phyloP scores from a whole-genome alignment of 192 early-diverging fungal genomes.

The Mortierella hygrophila region DNA sequence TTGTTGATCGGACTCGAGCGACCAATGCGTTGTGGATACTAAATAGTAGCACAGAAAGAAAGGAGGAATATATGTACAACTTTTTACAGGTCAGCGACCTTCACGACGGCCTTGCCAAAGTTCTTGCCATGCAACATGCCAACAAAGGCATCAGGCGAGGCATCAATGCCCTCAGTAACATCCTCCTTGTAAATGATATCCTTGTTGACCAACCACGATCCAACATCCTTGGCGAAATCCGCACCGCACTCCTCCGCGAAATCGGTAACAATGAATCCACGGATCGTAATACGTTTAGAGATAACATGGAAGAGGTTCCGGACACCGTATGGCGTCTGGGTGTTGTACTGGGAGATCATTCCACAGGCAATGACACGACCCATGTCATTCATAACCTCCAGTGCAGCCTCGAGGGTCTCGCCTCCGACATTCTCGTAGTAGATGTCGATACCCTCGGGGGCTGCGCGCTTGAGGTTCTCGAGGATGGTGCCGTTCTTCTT shows the following conservation, averaged over 20 bases:
- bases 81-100: slow-evolving; percentile 63
- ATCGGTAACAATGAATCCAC: slow-evolving; percentile 73
- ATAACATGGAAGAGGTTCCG: slow-evolving; percentile 70
- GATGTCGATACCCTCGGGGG: slow-evolving; percentile 85
- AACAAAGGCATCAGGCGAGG: slow-evolving; percentile 66
- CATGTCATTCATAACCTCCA: slow-evolving; percentile 71
- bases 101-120: slow-evolving; percentile 77
- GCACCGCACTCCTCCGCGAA: slow-evolving; percentile 41
- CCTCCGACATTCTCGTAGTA: slow-evolving; percentile 90
- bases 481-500: slow-evolving; percentile 69
- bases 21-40: no score
- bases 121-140: slow-evolving; percentile 75
- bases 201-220: slow-evolving; percentile 38
- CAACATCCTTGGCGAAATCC: slow-evolving; percentile 56
- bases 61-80: background rate
- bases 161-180: slow-evolving; percentile 50
- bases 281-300: slow-evolving; percentile 67
- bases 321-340: slow-evolving; percentile 63
- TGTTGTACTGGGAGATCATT: slow-evolving; percentile 81
- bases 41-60: background rate
- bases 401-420: slow-evolving; percentile 77
- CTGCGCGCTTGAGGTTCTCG: slow-evolving; percentile 64
- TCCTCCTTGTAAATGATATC: slow-evolving; percentile 57
- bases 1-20: no score
- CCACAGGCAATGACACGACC: slow-evolving; percentile 81